These are phyloP conservation scores for Dendrobium officinale DNA, from an alignment of 106 monocot genomes.

Conservation along the genomic window DNA sequence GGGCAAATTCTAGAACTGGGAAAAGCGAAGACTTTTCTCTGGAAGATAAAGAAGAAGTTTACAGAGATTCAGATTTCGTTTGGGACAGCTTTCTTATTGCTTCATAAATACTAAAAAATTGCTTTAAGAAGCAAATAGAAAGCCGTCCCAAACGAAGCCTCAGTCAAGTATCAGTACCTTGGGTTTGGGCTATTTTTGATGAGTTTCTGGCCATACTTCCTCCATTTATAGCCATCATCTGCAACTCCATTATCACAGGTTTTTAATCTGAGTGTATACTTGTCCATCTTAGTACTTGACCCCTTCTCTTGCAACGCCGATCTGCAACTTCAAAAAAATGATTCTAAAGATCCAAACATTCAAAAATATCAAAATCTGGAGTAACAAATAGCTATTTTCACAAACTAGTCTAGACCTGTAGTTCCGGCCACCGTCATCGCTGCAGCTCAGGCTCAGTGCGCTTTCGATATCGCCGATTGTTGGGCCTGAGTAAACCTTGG, in stretches of 20 bases:
- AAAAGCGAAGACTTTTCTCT: no score
- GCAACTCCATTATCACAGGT: background rate
- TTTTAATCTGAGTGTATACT: background rate
- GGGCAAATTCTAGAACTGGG: no score
- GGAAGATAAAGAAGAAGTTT: background rate
- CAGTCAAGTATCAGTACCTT: slow-evolving; percentile 22
- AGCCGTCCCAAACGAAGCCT: no score
- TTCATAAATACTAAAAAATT: no score
- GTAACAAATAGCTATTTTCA: background rate
- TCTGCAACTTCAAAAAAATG: background rate
- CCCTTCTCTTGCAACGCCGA: background rate
- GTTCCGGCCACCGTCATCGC: background rate
- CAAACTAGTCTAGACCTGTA: background rate
- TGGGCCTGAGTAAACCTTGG: background rate
- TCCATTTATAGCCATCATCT: slow-evolving; percentile 79
- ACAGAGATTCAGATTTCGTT: background rate
- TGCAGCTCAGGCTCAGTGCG: background rate
- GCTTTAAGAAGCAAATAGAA: no score
- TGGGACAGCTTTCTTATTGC: no score
- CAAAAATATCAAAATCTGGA: background rate
- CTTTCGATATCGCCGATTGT: background rate
- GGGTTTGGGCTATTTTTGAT: slow-evolving; percentile 81
- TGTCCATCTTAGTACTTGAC: background rate
- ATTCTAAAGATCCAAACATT: background rate
- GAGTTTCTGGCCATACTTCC: slow-evolving; percentile 79